Evolutionary conservation across 352 stramenopile species (phyloP), one percentile per base, ranked within the genome.

Genomic region (Globisporangium parvum): DNA sequence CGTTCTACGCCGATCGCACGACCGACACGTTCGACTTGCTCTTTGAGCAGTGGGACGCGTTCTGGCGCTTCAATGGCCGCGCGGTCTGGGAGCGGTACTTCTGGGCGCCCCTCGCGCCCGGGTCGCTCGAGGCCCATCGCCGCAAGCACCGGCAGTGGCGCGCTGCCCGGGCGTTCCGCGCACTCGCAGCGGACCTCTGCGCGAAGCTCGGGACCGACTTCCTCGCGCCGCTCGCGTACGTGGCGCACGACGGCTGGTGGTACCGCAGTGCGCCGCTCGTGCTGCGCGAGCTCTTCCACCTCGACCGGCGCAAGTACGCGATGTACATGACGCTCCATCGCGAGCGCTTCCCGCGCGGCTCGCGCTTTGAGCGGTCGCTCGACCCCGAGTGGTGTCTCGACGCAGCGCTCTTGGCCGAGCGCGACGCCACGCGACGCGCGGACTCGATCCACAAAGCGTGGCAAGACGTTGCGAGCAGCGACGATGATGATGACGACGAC

Each of bases 41-140:
- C 50, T 83, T 83, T 57, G 51, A 75, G 60, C 67, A 64, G 46
- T 84, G 71, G 73, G 73, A 84, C 53, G 59, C 61, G 11, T 84
- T 84, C 44, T 84, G 73, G 73, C 50, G 9, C 10, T 1, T 52
- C 17, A 63, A 79, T 40, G 71, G 70, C 6, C 73, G 63, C 28
- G 71, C 73, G 3, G 69, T 80, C 14, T 84, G 73, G 73, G 73
- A 84, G 52, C 62, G 73, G 14, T 47, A 51, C 58, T 84, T 68
- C 49, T 84, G 69, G 69, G 63, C 69, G 53, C 69, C 73, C 1
- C 56, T 84, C 31, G 12, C 51, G 3, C 40, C 48, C 3, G 40
- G 57, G 2, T 68, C 62, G 31, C 59, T 45, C 17, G 69, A 70
- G 56, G 69, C 65, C 28, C 41, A 63, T 15, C 63, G 65, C 23